Evolutionary conservation across 176 grass and related monocot genomes (phyloP).

Genomic region (Puya raimondii): DNA sequence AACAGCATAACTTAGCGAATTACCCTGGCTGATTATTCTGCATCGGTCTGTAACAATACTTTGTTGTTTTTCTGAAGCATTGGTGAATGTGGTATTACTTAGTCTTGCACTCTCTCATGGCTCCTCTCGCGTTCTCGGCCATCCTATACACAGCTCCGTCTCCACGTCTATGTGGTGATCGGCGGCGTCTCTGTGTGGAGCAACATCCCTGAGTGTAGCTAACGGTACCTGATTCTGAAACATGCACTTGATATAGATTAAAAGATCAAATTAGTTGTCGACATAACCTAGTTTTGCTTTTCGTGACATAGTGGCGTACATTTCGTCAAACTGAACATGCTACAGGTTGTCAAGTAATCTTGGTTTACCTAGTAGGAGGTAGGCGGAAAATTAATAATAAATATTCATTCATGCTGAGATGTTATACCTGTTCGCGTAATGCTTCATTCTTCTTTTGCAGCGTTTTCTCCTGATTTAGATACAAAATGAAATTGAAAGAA

Average conservation of each 20-base stretch:
- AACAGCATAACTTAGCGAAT: not conserved
- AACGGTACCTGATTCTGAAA: constrained; percentile 4
- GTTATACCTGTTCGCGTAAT: constrained; percentile 36
- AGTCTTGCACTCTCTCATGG: constrained; percentile 5
- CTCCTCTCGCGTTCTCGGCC: constrained; percentile 26
- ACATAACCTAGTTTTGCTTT: not conserved
- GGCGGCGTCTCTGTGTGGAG: not conserved
- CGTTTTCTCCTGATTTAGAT: constrained; percentile 30
- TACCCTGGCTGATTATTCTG: not conserved
- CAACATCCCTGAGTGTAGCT: not conserved
- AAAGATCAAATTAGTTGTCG: not conserved
- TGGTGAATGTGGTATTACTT: not conserved
- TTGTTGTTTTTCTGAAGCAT: not conserved
- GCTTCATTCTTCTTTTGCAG: constrained; percentile 39
- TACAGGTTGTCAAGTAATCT: no score
- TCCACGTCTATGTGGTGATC: constrained; percentile 35
- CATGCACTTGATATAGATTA: constrained; percentile 29
- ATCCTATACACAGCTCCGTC: constrained; percentile 56
- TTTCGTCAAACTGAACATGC: not conserved
- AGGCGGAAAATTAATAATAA: no score
- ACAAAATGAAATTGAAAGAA: not conserved
- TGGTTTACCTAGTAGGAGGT: no score
- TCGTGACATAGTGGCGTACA: not conserved
- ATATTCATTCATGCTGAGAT: not conserved
- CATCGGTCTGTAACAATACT: not conserved